These are phyloP conservation scores for Quillaja saponaria DNA, from an alignment of 306 rosid species.

Conservation along the genomic window DNA sequence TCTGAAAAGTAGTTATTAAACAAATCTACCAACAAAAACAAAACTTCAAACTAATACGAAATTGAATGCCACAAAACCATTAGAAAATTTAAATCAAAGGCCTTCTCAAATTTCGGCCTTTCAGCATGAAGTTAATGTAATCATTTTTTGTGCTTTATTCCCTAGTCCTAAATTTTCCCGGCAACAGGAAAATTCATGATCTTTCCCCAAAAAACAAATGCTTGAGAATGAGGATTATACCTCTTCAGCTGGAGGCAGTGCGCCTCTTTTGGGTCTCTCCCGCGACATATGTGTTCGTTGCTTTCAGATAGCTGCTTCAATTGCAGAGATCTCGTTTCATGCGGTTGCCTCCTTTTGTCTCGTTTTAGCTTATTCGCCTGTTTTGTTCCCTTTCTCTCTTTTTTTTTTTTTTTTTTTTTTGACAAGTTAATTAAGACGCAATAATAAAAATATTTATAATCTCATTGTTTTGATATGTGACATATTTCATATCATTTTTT, in stretches of 20 bases:
- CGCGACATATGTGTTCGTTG: conserved; percentile 46
- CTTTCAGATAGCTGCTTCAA: no score
- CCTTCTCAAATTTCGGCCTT: no score
- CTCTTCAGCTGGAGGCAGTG: conserved; percentile 84
- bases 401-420: no score
- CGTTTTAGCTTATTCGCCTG: no score
- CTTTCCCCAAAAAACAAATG: not conserved
- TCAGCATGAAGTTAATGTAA: not conserved
- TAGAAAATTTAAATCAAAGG: not conserved
- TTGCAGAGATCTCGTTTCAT: no score
- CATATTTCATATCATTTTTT: no score
- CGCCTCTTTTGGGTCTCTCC: conserved; percentile 58
- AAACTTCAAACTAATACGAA: conserved; percentile 13
- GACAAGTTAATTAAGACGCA: no score
- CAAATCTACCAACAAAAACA: not conserved
- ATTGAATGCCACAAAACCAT: not conserved
- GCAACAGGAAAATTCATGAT: not conserved
- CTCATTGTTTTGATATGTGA: no score
- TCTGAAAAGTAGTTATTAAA: not conserved
- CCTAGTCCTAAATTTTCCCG: not conserved
- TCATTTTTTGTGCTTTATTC: not conserved
- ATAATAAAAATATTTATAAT: no score
- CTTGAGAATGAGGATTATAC: conserved; percentile 26
- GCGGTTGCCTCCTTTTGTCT: no score
- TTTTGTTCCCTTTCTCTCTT: no score